phyloP scores from a whole-genome alignment of 768 basidiomycete genomes.

The Mycena crocata region DNA sequence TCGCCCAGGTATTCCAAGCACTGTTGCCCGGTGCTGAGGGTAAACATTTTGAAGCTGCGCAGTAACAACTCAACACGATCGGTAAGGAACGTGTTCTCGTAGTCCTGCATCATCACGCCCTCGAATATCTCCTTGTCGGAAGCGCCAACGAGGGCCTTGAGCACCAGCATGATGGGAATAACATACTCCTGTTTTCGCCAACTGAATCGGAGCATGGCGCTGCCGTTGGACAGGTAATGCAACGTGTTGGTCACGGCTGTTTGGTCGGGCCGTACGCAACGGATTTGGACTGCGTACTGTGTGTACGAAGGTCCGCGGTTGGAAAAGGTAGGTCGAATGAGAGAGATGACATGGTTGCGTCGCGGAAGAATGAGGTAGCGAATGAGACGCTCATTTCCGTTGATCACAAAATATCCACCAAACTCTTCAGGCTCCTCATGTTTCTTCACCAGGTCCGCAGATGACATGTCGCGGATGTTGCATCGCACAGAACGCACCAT shows the following conservation, averaged over 20 bases:
- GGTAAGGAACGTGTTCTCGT: slow-evolving; percentile 96
- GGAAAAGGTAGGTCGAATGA: slow-evolving; percentile 89
- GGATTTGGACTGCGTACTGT: slow-evolving; percentile 93
- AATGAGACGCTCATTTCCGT: slow-evolving; percentile 98
- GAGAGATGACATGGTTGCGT: slow-evolving; percentile 93
- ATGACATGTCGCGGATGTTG: slow-evolving; percentile 87
- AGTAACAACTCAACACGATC: slow-evolving; percentile 96
- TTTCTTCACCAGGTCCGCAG: slow-evolving; percentile 86
- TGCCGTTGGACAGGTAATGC: slow-evolving; percentile 97
- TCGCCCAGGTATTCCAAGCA: slow-evolving; percentile 96
- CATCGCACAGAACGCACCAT: slow-evolving; percentile 97
- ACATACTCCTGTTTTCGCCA: slow-evolving; percentile 99
- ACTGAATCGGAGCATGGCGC: slow-evolving; percentile 95
- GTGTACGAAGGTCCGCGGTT: slow-evolving; percentile 97
- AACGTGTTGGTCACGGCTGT: slow-evolving; percentile 94
- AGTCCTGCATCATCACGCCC: slow-evolving; percentile 95
- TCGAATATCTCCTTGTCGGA: slow-evolving; percentile 98
- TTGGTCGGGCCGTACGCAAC: slow-evolving; percentile 94
- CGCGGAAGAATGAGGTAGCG: slow-evolving; percentile 97
- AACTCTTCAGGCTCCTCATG: slow-evolving; percentile 99
- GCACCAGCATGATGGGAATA: slow-evolving; percentile 95
- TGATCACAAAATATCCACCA: slow-evolving; percentile 98
- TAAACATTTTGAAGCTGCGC: slow-evolving; percentile 95
- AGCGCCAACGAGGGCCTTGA: slow-evolving; percentile 92
- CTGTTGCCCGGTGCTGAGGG: slow-evolving; percentile 86